Evolutionary conservation across 495 filamentous ascomycete species (phyloP).

Genomic region (Neurospora intermedia): DNA sequence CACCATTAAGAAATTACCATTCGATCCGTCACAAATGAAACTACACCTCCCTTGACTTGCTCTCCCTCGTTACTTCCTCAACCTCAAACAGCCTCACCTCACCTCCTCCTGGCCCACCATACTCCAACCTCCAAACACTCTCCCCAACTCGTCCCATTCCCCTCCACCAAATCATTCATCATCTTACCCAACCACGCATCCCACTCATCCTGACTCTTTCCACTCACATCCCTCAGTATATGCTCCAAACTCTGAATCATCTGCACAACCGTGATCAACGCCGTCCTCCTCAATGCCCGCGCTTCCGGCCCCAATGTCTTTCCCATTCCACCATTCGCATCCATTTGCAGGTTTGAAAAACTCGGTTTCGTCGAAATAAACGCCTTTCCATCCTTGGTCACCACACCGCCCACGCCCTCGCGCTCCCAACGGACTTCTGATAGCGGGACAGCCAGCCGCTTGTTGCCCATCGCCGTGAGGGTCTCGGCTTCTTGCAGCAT

Average conservation of each 20-base stretch:
- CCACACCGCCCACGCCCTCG: slow-evolving; percentile 50
- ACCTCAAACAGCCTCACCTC: slow-evolving; percentile 16
- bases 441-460: slow-evolving; percentile 75
- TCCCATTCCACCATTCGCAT: slow-evolving; percentile 16
- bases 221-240: slow-evolving; percentile 66
- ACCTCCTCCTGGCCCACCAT: slow-evolving; percentile 79
- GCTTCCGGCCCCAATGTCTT: slow-evolving; percentile 56
- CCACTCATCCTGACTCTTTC: slow-evolving; percentile 86
- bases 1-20: neutral
- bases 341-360: slow-evolving; percentile 1
- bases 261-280: slow-evolving; percentile 70
- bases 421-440: slow-evolving; percentile 84
- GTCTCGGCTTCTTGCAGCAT: slow-evolving; percentile 70
- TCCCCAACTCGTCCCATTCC: slow-evolving; percentile 66
- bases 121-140: slow-evolving; percentile 89
- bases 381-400: slow-evolving; percentile 41
- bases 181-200: slow-evolving; percentile 81
- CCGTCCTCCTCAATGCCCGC: slow-evolving; percentile 62
- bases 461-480: slow-evolving; percentile 57
- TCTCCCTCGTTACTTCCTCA: neutral
- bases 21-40: neutral
- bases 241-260: slow-evolving; percentile 85
- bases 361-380: slow-evolving; percentile 31
- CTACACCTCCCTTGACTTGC: neutral
- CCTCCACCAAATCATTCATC: slow-evolving; percentile 71